These are phyloP conservation scores for Trichocladium antarcticum DNA, from an alignment of 495 filamentous ascomycete genomes.

Conservation along the genomic window DNA sequence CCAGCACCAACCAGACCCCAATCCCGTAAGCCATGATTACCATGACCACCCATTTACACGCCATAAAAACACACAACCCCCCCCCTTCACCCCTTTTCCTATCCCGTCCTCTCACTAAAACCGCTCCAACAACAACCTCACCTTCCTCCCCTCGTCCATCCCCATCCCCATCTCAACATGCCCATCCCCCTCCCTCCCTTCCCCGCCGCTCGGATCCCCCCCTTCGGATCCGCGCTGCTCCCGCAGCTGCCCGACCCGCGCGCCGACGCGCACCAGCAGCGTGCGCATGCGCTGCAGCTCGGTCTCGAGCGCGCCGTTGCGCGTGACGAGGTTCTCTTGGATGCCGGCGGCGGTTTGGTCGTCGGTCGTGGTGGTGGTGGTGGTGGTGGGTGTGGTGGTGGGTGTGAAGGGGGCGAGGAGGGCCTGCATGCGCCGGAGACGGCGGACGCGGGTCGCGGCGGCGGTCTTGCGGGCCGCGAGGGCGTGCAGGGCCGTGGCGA, in stretches of 20 bases:
- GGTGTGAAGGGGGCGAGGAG: conserved; percentile 47
- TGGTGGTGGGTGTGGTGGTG: not conserved
- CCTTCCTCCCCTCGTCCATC: conserved; percentile 30
- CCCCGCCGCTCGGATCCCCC: not conserved
- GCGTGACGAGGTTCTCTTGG: conserved; percentile 67
- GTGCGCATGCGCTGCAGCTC: conserved; percentile 70
- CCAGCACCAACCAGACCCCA: too few species aligned
- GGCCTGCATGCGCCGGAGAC: conserved; percentile 44
- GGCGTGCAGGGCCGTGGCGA: conserved; percentile 39
- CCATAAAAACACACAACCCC: not conserved
- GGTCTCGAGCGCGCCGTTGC: conserved; percentile 58
- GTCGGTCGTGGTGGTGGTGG: too few species aligned
- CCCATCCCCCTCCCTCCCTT: conserved; percentile 3
- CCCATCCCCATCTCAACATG: conserved; percentile 19
- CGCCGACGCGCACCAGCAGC: conserved; percentile 59
- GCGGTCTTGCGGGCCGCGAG: conserved; percentile 45
- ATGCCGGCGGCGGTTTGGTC: conserved; percentile 38
- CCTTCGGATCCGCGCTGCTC: conserved; percentile 7
- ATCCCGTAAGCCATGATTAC: too few species aligned
- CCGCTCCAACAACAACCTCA: conserved; percentile 29
- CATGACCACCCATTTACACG: too few species aligned
- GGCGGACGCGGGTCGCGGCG: conserved; percentile 43
- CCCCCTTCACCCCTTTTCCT: not conserved
- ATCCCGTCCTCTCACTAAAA: conserved; percentile 16
- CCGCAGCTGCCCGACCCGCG: conserved; percentile 38